Evolutionary conservation across 108 stramenopile species (phyloP), one percentile per base, ranked within the genome.

Genomic region (Discostella stelligeroides): DNA sequence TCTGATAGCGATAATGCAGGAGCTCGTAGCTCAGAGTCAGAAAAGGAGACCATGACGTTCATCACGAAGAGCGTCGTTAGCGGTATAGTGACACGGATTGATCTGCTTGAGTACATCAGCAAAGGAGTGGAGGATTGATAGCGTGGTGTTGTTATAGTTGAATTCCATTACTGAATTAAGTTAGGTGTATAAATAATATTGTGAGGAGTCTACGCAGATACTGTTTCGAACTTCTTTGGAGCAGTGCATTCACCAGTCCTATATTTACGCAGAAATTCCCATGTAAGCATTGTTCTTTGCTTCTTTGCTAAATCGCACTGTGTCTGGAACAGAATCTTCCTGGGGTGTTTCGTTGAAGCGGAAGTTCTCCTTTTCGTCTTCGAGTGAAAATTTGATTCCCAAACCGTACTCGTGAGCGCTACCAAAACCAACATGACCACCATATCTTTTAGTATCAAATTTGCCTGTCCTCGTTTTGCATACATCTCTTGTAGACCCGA

Each of bases 21-120:
- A 55, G 70, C 63, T 27, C 73, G 59, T 29, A 71, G 68, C 40
- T 46, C 63, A 14, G 76, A 78, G 54, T 63, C 70, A 46, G 55
- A 64, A 13, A 70, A 68, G 25, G 64, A 60, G 49, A 45, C 56
- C 27, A 72, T 73, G 71, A 66, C 67, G 10, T 63, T 90, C 14
- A 74, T 79, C 6, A 90, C 56, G 29, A 72, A 83, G 38, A 71
- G 79, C 64, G 90, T 92, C 10, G 85, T 92, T 37, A 83, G 83
- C 72, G 91, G 88, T 0, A 92, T 92, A 37, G 88, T 92, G 8
- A 88, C 85, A 5, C 53, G 89, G 0, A 90, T 90, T 66, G 89
- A 90, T 79, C 71, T 90, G 49, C 53, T 90, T 20, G 86, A 90
- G 21, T 90, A 73, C 38, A 75, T 85, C n/a, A 41, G 39, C 34